Percentiles rank a stretch among this genome's conserved stretches.
phyloP scores from a whole-genome alignment of 208 protist species.

The Leishmania aethiopica region DNA sequence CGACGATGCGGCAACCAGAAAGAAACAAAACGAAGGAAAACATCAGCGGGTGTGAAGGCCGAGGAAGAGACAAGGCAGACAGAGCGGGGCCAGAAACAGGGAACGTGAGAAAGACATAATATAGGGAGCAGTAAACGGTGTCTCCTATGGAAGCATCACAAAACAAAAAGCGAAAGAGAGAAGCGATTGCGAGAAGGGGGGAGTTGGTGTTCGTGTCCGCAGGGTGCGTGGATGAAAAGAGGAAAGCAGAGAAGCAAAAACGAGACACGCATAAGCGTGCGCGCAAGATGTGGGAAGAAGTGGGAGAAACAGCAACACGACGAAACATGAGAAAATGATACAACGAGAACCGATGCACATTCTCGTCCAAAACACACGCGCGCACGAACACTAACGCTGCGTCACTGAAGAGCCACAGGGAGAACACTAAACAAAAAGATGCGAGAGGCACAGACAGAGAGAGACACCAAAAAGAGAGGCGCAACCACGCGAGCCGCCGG shows the following conservation, averaged over 20 bases:
- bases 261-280: background rate
- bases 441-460: background rate
- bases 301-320: background rate
- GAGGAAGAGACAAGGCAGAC: background rate
- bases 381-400: background rate
- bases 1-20: background rate
- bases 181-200: background rate
- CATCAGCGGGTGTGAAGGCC: background rate
- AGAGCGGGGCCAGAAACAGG: background rate
- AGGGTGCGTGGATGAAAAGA: background rate
- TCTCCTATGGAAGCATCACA: background rate
- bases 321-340: background rate
- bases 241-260: background rate
- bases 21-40: background rate
- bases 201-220: background rate
- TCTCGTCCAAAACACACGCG: background rate
- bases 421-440: background rate
- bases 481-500: background rate
- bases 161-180: background rate
- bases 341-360: background rate
- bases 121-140: background rate
- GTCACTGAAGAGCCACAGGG: background rate
- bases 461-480: background rate
- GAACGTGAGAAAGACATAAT: background rate
- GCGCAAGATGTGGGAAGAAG: background rate